Percentiles rank a stretch among this genome's conserved stretches.
Conservation (phyloP, 108 stramenopile species). For the Discostella pseudostelligera region DNA sequence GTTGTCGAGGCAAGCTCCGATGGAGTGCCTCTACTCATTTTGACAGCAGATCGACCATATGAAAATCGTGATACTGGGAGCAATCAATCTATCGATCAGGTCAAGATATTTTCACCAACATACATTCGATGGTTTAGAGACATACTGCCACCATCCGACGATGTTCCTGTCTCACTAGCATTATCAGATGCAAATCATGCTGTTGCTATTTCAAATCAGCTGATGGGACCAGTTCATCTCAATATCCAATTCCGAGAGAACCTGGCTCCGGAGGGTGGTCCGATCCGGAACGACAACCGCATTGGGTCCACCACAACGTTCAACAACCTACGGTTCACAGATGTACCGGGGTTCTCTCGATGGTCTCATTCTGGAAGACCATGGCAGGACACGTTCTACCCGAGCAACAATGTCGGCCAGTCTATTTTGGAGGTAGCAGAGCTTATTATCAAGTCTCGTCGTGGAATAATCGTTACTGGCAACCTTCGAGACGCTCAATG, state of each 20-base stretch:
- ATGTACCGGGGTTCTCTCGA: conserved; percentile 65
- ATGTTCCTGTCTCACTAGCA: conserved; percentile 73
- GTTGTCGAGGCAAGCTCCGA: conserved; percentile 84
- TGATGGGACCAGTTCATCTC: conserved; percentile 87
- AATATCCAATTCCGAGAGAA: conserved; percentile 94
- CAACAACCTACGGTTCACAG: conserved; percentile 66
- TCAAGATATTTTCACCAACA: conserved; percentile 72
- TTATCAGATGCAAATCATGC: conserved; percentile 87
- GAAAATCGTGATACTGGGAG: conserved; percentile 86
- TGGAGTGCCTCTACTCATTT: conserved; percentile 77
- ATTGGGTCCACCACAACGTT: conserved; percentile 59
- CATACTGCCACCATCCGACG: conserved; percentile 79
- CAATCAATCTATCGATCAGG: conserved; percentile 93
- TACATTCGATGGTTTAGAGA: conserved; percentile 89
- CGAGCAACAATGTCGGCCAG: conserved; percentile 15
- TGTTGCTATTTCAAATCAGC: conserved; percentile 51
- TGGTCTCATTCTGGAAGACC: conserved; percentile 62
- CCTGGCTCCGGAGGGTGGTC: conserved; percentile 86
- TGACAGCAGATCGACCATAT: conserved; percentile 93
- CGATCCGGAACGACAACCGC: conserved; percentile 74
- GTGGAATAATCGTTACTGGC: conserved; percentile 83
- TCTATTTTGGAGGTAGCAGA: conserved; percentile 44
- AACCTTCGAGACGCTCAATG: conserved; percentile 44
- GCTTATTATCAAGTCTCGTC: conserved; percentile 57
- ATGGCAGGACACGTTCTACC: conserved; percentile 37